Percentiles rank a stretch among this genome's conserved stretches.
phyloP scores from a whole-genome alignment of 1,139 yeast genomes.

The Saccharomycopsis hybrid region DNA sequence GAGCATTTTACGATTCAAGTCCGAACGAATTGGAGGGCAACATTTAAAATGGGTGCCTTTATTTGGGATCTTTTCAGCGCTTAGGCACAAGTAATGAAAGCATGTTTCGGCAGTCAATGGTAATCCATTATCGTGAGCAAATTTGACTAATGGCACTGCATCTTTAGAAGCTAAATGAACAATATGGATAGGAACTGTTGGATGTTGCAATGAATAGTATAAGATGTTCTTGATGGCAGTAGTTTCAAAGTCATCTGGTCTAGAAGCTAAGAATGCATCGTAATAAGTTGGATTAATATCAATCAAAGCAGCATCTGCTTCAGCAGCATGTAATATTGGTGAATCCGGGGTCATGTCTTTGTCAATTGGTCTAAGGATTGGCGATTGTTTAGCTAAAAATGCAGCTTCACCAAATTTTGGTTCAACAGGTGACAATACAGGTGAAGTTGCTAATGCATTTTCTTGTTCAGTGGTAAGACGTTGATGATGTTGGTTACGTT shows the following conservation, averaged over 20 bases:
- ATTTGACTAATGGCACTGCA: slow-evolving; percentile 64
- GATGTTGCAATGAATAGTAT: slow-evolving; percentile 48
- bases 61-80: slow-evolving; percentile 69
- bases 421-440: slow-evolving; percentile 48
- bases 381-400: slow-evolving; percentile 36
- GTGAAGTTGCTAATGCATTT: slow-evolving; percentile 47
- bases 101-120: slow-evolving; percentile 78
- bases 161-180: slow-evolving; percentile 85
- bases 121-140: slow-evolving; percentile 51
- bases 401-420: slow-evolving; percentile 49
- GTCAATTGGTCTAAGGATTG: slow-evolving; percentile 20
- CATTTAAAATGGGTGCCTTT: slow-evolving; percentile 82
- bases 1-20: slow-evolving; percentile 57
- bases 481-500: neutral
- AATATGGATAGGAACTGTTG: slow-evolving; percentile 72
- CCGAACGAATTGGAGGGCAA: slow-evolving; percentile 87
- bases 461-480: slow-evolving; percentile 43
- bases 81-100: slow-evolving; percentile 77
- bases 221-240: slow-evolving; percentile 73
- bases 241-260: slow-evolving; percentile 85
- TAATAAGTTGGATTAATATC: slow-evolving; percentile 62
- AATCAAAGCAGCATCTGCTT: slow-evolving; percentile 37
- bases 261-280: slow-evolving; percentile 67
- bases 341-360: slow-evolving; percentile 25
- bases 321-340: slow-evolving; percentile 44